Evolutionary conservation across 139 green algal genomes (phyloP).

Genomic region (Zygnema circumcarinatum): DNA sequence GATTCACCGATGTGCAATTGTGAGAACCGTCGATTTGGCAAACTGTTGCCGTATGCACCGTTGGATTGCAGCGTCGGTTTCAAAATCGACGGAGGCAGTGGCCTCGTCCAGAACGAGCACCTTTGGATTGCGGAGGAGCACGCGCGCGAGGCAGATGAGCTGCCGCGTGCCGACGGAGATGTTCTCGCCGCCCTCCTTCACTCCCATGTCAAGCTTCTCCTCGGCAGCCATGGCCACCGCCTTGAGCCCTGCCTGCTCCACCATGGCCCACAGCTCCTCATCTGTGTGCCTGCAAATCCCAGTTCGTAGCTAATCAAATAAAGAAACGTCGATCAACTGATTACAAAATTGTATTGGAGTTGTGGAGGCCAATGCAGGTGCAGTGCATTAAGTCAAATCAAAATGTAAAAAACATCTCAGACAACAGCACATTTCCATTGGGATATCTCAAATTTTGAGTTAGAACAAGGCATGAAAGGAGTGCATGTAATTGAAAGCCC

Average conservation of each 20-base stretch:
- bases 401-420: too few species aligned
- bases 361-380: too few species aligned
- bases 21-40: conserved; percentile 71
- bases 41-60: conserved; percentile 65
- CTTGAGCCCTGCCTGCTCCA: conserved; percentile 62
- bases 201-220: conserved; percentile 38
- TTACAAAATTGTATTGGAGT: too few species aligned
- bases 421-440: too few species aligned
- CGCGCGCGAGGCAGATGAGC: conserved; percentile 86
- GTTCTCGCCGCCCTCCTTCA: conserved; percentile 85
- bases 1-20: conserved; percentile 63
- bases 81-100: conserved; percentile 86
- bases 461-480: too few species aligned
- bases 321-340: too few species aligned
- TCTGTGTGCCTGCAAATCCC: conserved; percentile 64
- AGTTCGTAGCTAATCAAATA: too few species aligned
- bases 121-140: conserved; percentile 73
- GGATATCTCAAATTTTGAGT: too few species aligned
- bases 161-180: conserved; percentile 88
- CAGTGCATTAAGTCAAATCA: too few species aligned
- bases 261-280: conserved; percentile 69
- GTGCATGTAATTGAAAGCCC: too few species aligned
- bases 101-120: conserved; percentile 85
- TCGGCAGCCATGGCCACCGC: conserved; percentile 45
- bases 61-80: conserved; percentile 66